These are phyloP conservation scores for Backusella westeae DNA, from an alignment of 192 early-diverging fungal genomes.

Conservation along the genomic window DNA sequence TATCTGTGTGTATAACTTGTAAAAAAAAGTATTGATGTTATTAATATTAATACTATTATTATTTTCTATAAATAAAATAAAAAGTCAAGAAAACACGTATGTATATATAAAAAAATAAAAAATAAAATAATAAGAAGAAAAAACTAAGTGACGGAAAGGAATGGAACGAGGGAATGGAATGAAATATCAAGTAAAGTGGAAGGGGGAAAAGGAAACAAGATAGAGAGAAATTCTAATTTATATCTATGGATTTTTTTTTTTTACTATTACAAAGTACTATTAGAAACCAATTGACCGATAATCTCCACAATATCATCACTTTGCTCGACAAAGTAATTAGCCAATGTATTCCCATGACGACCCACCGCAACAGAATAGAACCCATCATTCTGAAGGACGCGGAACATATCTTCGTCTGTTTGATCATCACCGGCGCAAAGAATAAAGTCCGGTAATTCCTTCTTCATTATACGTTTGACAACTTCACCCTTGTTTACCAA, in stretches of 20 bases:
- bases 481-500: slow-evolving; percentile 97
- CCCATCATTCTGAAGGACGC: slow-evolving; percentile 45
- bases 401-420: slow-evolving; percentile 99
- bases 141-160: not conserved
- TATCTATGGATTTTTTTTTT: not conserved
- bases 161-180: not conserved
- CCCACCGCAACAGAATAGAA: slow-evolving; percentile 76
- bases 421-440: slow-evolving; percentile 95
- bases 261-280: slow-evolving; percentile 10
- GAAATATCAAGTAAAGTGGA: not conserved
- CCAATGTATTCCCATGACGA: slow-evolving; percentile 80
- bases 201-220: not conserved
- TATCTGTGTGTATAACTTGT: not conserved
- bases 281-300: slow-evolving; percentile 27
- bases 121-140: not conserved
- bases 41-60: not conserved
- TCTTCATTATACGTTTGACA: slow-evolving; percentile 75
- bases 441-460: slow-evolving; percentile 78
- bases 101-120: not conserved
- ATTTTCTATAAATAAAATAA: slow-evolving; percentile 4
- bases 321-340: slow-evolving; percentile 76
- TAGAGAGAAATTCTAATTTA: not conserved
- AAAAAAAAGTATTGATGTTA: not conserved
- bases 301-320: slow-evolving; percentile 64
- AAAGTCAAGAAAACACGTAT: not conserved